Evolutionary conservation across 228 moss, liverwort and hornwort genomes (phyloP), one percentile per base, ranked within the genome.

Genomic region (Sphagnum magellanicum): DNA sequence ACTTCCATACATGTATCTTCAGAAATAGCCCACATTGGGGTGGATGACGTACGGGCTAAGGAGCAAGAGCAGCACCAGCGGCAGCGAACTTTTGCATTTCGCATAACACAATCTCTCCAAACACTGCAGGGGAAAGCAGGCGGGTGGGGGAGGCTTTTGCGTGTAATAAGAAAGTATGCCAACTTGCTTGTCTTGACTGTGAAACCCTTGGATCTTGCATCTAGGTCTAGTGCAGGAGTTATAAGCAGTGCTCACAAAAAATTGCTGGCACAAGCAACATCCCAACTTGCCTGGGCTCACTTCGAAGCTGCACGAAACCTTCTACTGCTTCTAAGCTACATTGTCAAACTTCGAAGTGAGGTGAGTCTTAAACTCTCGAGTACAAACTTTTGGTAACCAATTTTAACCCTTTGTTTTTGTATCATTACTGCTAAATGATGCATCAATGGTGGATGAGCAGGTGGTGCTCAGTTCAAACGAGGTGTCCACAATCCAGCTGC

Each of bases 221-320:
- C 80, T 67, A 75, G 67, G 17, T 73, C 60, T 46, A 66, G 61
- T 50, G 71, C 65, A 69, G 76, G 81, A 69, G 77, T 68, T 49
- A 52, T 74, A 63, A 86, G 83, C 47, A 85, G 89, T 68, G 69
- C 88, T 59, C 74, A 72, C 8, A 93, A 91, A 64, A 98, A 87
- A 71, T 80, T 90, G 72, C 79, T 98, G 59, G 83, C 89, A 60
- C 89, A 90, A 69, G 79, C 90, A 52, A 90, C 87, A 51, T 87
- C 87, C 58, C 91, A 98, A 70, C 85, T 94, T 64, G 78, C 92
- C 10, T 88, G 87, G 88, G 78, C 76, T 8, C 87, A 98, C 70
- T 98, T 90, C 76, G 84, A 98, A 73, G 82, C 86, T 67, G 79
- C 85, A n/a, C 82, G 92, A 11, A 84, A 92, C 81, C 78, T 98